Evolutionary conservation across 495 filamentous ascomycete species (phyloP), one percentile per base, ranked within the genome.

Genomic region (Penicillium parvum): DNA sequence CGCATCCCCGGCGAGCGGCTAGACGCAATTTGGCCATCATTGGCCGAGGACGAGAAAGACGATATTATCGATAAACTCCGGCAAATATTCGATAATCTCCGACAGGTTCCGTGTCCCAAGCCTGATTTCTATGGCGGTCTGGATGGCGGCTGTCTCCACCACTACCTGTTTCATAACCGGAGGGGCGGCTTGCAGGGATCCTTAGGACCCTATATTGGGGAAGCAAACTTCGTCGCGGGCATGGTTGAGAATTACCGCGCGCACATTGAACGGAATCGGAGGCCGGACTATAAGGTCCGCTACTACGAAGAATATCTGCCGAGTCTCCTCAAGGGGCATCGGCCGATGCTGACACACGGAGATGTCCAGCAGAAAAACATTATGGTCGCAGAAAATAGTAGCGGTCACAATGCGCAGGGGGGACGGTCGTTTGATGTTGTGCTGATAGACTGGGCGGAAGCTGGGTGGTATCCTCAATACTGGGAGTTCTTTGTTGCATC

Each of bases 401-500:
- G 63, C 36, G 48, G 40, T 39, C 33, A 30, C 12, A 45, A 41
- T 16, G n/a, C n/a, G n/a, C 49, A 53, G 57, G 55, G 47, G 45
- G 40, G 39, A 51, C 34, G 40, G 7, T n/a, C n/a, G n/a, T n/a
- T n/a, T n/a, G n/a, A n/a, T n/a, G 42, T 63, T 7, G 63, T 64
- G 18, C 60, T 72, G 39, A 53, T 73, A 43, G 63, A 74, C 44
- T 71, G 63, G 69, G 71, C 69, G 43, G 59, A 57, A 20, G 60
- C 65, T 15, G 71, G 63, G 20, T 74, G 67, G 63, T 65, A 55
- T 46, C 66, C 67, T 12, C 17, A 37, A 11, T 72, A 71, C 40
- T 73, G 65, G 68, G 71, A 74, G 49, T 72, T n/a, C n/a, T n/a
- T n/a, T n/a, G 68, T 49, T 65, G 51, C 60, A n/a, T n/a, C n/a